phyloP scores from a whole-genome alignment of 1,284 basidiomycete genomes.

The Ustilago trichophora region DNA sequence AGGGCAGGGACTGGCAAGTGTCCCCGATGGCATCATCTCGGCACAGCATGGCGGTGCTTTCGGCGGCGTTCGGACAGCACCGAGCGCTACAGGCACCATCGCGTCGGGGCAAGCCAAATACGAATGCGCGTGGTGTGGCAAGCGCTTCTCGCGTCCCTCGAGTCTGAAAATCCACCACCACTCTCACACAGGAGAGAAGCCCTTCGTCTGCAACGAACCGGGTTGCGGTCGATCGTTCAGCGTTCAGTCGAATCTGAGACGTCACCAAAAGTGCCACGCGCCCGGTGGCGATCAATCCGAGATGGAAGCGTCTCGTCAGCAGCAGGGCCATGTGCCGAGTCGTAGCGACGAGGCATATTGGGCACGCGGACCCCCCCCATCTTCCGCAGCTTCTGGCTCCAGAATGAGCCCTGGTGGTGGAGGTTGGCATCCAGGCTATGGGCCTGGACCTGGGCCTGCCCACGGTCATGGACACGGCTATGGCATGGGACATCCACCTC shows the following conservation, averaged over 20 bases:
- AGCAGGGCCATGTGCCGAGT: conserved; percentile 16
- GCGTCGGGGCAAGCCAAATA: conserved; percentile 56
- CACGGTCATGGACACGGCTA: conserved; percentile 19
- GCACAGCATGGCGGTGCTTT: conserved; percentile 30
- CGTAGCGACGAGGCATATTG: conserved; percentile 31
- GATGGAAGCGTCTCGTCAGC: conserved; percentile 19
- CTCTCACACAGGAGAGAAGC: conserved; percentile 65
- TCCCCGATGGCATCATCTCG: conserved; percentile 40
- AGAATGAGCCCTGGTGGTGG: conserved; percentile 35
- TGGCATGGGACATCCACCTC: conserved; percentile 7
- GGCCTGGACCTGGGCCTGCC: conserved; percentile 6
- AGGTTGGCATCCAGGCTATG: conserved; percentile 32
- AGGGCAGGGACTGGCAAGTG: conserved; percentile 30
- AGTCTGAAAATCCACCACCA: conserved; percentile 64
- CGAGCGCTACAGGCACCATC: conserved; percentile 37
- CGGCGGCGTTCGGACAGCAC: conserved; percentile 30
- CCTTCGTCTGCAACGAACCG: conserved; percentile 59
- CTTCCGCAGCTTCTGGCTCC: conserved; percentile 22
- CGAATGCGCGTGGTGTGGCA: conserved; percentile 60
- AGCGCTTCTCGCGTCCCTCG: conserved; percentile 62
- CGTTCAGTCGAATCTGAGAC: conserved; percentile 62
- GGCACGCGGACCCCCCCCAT: conserved; percentile 28
- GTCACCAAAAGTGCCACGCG: conserved; percentile 61
- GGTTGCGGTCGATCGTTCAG: conserved; percentile 63
- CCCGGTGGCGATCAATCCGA: conserved; percentile 40